These are phyloP conservation scores for Eutrema heterophyllum DNA, from an alignment of 345 rosid species.

Conservation along the genomic window DNA sequence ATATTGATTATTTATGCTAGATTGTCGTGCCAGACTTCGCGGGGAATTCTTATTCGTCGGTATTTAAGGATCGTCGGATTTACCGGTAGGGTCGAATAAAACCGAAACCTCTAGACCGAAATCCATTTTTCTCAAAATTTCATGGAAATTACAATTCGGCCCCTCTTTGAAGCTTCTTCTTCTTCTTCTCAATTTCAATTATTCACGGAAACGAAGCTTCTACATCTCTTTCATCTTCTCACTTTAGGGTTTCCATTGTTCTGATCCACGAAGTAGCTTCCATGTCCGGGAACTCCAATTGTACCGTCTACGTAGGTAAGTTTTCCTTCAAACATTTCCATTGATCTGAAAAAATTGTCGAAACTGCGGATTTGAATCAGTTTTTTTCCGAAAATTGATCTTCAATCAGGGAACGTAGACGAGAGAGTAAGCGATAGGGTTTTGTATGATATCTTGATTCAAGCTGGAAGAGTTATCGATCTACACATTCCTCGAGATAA, in stretches of 20 bases:
- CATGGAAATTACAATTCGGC: not conserved
- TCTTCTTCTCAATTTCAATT: not conserved
- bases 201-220: not conserved
- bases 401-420: slow-evolving; percentile 65
- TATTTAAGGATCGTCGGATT: not conserved
- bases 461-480: slow-evolving; percentile 82
- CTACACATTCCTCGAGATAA: slow-evolving; percentile 78
- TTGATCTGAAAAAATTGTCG: not conserved
- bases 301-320: slow-evolving; percentile 58
- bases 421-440: slow-evolving; percentile 85
- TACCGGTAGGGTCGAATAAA: not conserved
- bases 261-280: not conserved
- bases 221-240: slow-evolving; percentile 3
- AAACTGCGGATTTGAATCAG: not conserved
- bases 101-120: not conserved
- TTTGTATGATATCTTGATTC: slow-evolving; percentile 77
- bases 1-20: no score
- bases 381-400: not conserved
- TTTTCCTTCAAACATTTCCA: not conserved
- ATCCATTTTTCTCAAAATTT: not conserved
- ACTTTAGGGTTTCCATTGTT: not conserved
- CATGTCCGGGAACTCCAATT: slow-evolving; percentile 51
- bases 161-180: not conserved
- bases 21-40: no score
- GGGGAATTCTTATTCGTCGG: no score